phyloP scores from a whole-genome alignment of 371 early-diverging fungal species.

The Chytridium lagenaria region DNA sequence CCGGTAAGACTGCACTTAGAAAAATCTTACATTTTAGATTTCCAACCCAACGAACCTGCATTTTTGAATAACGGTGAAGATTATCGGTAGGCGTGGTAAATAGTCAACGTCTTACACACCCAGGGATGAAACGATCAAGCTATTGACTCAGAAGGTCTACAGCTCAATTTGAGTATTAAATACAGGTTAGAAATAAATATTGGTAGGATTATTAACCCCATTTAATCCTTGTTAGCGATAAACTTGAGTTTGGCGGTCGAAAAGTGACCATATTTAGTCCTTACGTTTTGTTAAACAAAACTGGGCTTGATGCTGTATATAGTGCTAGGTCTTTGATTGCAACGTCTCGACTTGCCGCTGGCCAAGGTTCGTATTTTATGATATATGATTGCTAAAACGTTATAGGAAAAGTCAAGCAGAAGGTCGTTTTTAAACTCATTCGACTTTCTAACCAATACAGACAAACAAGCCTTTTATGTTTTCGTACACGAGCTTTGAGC shows the following conservation, averaged over 20 bases:
- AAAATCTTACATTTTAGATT: slow-evolving; percentile 49
- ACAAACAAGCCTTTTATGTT: slow-evolving; percentile 83
- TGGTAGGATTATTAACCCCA: not conserved
- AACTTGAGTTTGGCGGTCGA: slow-evolving; percentile 47
- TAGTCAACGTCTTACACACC: slow-evolving; percentile 61
- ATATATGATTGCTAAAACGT: not conserved
- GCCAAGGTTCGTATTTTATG: slow-evolving; percentile 53
- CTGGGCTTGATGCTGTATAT: slow-evolving; percentile 81
- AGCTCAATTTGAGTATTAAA: slow-evolving; percentile 73
- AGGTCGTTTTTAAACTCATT: slow-evolving; percentile 15
- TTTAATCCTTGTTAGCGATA: slow-evolving; percentile 33
- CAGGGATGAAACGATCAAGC: slow-evolving; percentile 69
- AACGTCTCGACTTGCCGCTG: slow-evolving; percentile 72
- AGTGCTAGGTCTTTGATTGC: slow-evolving; percentile 79
- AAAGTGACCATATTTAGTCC: slow-evolving; percentile 69
- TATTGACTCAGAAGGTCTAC: slow-evolving; percentile 71
- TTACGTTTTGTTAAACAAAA: slow-evolving; percentile 91
- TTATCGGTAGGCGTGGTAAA: slow-evolving; percentile 53
- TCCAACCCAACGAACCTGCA: slow-evolving; percentile 77
- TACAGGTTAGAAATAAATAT: slow-evolving; percentile 64
- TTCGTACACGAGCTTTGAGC: slow-evolving; percentile 85
- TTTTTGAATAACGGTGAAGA: slow-evolving; percentile 77
- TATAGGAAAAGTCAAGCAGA: slow-evolving; percentile 1
- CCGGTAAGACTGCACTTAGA: slow-evolving; percentile 52
- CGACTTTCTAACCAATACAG: not conserved